Percentiles rank a stretch among this genome's conserved stretches.
Conservation (phyloP, 192 early-diverging fungal species). For the Coemansia sp. region DNA sequence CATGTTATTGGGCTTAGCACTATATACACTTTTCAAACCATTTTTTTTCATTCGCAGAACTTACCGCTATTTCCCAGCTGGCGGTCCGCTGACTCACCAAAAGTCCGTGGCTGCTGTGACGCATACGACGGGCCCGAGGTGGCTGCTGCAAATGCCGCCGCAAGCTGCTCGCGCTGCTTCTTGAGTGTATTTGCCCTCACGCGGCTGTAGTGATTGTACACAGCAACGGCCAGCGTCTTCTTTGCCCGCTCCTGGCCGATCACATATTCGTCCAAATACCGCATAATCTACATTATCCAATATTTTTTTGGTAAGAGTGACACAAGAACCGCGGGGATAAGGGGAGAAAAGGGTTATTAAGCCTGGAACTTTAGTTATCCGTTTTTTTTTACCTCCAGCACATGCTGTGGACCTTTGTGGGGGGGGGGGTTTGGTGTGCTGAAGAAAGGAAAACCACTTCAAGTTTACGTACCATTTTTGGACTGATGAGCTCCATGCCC, state of each 20-base stretch:
- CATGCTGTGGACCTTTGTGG: too few species aligned
- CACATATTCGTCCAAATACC: slow-evolving; percentile 81
- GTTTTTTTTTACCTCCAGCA: too few species aligned
- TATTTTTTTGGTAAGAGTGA: too few species aligned
- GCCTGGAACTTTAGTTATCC: too few species aligned
- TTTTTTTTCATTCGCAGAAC: background rate
- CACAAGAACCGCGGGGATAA: background rate
- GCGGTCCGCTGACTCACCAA: slow-evolving; percentile 22
- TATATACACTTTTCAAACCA: too few species aligned
- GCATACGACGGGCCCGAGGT: slow-evolving; percentile 5
- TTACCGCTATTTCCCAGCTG: background rate
- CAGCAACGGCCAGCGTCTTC: slow-evolving; percentile 77
- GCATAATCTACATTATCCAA: slow-evolving; percentile 58
- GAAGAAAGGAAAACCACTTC: too few species aligned
- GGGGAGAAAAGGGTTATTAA: background rate
- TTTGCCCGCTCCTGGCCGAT: slow-evolving; percentile 86
- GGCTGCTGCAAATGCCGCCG: slow-evolving; percentile 39
- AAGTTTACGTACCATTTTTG: slow-evolving; percentile 48
- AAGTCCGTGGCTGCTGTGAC: slow-evolving; percentile 17
- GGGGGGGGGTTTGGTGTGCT: too few species aligned
- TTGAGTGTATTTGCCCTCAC: slow-evolving; percentile 64
- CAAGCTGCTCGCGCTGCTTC: slow-evolving; percentile 48
- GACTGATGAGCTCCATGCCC: slow-evolving; percentile 47
- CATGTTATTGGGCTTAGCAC: too few species aligned
- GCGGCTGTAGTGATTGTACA: slow-evolving; percentile 83